phyloP scores from a whole-genome alignment of 208 protist genomes.

The Leishmania tarentolae region DNA sequence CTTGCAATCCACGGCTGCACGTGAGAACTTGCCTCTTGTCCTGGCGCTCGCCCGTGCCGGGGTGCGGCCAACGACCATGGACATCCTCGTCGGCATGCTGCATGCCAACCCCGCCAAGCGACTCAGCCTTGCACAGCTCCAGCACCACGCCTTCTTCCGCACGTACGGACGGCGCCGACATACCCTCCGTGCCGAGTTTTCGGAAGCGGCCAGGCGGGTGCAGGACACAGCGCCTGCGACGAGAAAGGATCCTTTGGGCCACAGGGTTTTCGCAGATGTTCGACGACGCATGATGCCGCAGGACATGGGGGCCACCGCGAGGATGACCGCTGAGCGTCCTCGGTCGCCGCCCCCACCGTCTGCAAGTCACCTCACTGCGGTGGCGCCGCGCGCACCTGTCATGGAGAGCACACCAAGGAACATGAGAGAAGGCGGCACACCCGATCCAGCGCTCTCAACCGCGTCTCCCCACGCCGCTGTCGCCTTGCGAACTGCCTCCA shows the following conservation, averaged over 20 bases:
- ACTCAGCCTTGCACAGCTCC: slow-evolving; percentile 35
- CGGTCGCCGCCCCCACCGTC: not conserved
- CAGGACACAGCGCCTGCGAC: slow-evolving; percentile 5
- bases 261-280: not conserved
- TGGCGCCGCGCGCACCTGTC: not conserved
- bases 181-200: slow-evolving; percentile 10
- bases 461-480: not conserved
- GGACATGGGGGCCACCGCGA: slow-evolving; percentile 13
- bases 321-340: not conserved
- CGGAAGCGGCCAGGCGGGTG: slow-evolving; percentile 4
- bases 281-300: slow-evolving; percentile 12
- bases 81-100: slow-evolving; percentile 34
- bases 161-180: slow-evolving; percentile 21
- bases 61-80: slow-evolving; percentile 14
- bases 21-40: slow-evolving; percentile 13
- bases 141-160: slow-evolving; percentile 29
- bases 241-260: not conserved
- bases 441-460: not conserved
- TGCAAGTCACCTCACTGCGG: not conserved
- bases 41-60: slow-evolving; percentile 23
- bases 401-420: not conserved
- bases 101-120: slow-evolving; percentile 36
- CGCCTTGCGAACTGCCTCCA: not conserved
- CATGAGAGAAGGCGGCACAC: not conserved
- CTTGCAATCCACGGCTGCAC: slow-evolving; percentile 10